phyloP scores from a whole-genome alignment of 257 asterid genomes.

The Penstemon barbatus region DNA sequence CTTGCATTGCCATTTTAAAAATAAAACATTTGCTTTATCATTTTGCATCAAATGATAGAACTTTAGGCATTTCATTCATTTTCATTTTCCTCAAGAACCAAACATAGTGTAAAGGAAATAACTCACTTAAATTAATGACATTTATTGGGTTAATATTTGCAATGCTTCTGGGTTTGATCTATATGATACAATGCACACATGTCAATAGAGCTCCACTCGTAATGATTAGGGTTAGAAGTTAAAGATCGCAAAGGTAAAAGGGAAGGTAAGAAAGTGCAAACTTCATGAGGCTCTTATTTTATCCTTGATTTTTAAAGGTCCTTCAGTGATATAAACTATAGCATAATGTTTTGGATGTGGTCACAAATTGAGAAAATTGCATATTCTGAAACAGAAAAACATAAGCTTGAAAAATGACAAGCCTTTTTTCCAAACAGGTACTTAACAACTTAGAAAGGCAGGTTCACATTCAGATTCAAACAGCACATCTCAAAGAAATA shows the following conservation, averaged over 20 bases:
- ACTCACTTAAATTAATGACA: too few species aligned
- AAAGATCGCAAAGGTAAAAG: background rate
- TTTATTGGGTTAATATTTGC: too few species aligned
- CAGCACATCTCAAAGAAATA: background rate
- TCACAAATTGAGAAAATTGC: background rate
- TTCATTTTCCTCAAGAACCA: too few species aligned
- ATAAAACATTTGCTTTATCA: too few species aligned
- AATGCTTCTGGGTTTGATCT: too few species aligned
- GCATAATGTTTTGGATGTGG: background rate
- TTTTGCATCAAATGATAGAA: too few species aligned
- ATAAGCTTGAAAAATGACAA: background rate
- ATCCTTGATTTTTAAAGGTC: background rate
- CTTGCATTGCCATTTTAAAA: too few species aligned
- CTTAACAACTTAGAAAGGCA: background rate
- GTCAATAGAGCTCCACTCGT: background rate
- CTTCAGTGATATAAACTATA: background rate
- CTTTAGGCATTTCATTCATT: too few species aligned
- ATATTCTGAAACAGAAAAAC: background rate
- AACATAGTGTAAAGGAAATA: too few species aligned
- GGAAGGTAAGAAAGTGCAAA: background rate
- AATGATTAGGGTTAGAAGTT: background rate
- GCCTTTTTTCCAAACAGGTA: background rate
- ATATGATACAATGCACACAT: background rate
- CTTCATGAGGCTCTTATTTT: background rate
- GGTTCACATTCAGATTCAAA: background rate